Base-by-base conservation (phyloP, 768 basidiomycete genomes). In the Lyophyllum atratum region DNA sequence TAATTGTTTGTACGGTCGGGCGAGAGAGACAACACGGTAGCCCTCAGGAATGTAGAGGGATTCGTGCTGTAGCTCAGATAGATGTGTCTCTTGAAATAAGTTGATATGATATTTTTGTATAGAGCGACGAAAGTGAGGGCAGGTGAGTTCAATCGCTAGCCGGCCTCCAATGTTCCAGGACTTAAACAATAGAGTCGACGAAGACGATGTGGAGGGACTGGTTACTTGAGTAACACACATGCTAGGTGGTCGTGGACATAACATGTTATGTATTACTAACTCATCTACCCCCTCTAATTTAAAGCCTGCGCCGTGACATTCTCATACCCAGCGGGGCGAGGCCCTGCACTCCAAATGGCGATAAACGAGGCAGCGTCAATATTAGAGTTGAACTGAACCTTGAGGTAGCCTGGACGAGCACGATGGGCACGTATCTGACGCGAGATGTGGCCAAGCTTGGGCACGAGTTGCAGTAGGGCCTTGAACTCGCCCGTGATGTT, bases 1-100 rank as follows among this genome's bases (percentile, higher is more conserved):
- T 8, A 8, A 1, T 9, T 33, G 22, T 31, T 46, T 40, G n/a
- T 34, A 25, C 17, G 4, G 3, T 4, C 33, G 54, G 8, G 34
- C n/a, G 1, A 39, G 22, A 1, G 37, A 25, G n/a, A 26, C 17
- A 1, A 34, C n/a, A 2, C 28, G 6, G 29, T 49, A 55, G 17
- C 37, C 47, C n/a, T 39, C 9, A 5, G 46, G 46, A 9, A 49
- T n/a, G 12, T 22, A 19, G 7, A 47, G 34, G 11, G 45, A n/a
- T 2, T 28, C 37, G n/a, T 55, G 45, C 15, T 55, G 45, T 2
- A 22, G 6, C 4, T 19, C n/a, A 17, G 9, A 14, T 1, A 55
- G 24, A 26, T 55, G 54, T 3, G 54, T 49, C 28, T 55, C 54
- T 22, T 55, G 46, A 8, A 49, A 21, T 4, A 55, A 10, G 7